Evolutionary conservation across 345 rosid genomes (phyloP).

Genomic region (Linum lewisii): DNA sequence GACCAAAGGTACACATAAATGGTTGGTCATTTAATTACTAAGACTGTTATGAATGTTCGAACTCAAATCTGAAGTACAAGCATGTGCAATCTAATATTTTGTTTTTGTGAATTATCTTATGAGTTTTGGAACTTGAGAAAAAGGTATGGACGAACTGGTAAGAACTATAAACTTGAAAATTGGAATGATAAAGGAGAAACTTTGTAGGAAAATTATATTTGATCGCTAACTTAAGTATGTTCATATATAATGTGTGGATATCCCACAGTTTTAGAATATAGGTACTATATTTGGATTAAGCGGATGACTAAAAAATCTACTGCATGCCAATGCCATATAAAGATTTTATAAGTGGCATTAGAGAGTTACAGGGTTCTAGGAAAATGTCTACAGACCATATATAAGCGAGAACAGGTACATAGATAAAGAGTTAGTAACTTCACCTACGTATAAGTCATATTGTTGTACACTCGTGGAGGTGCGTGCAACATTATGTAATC

Average conservation of each 20-base stretch:
- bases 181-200: too few relatives aligned
- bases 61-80: too few relatives aligned
- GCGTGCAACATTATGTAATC: conserved; percentile 95
- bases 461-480: conserved; percentile 81
- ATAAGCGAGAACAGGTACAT: not conserved
- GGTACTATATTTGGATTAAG: not conserved
- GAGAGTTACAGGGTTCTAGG: not conserved
- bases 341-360: not conserved
- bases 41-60: too few relatives aligned
- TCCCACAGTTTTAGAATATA: not conserved
- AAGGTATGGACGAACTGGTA: too few relatives aligned
- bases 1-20: not conserved
- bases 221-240: not conserved
- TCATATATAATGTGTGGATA: not conserved
- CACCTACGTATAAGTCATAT: conserved; percentile 82
- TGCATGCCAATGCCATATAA: not conserved
- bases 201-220: too few relatives aligned
- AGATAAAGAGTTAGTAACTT: not conserved
- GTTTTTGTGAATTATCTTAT: too few relatives aligned
- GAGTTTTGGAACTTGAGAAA: too few relatives aligned
- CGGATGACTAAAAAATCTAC: not conserved
- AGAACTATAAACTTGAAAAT: too few relatives aligned
- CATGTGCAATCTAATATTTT: too few relatives aligned
- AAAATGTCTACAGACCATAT: not conserved
- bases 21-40: too few relatives aligned